phyloP scores from a whole-genome alignment of 2,329 filamentous ascomycete genomes.

The Paracoccidioides brasiliensis region DNA sequence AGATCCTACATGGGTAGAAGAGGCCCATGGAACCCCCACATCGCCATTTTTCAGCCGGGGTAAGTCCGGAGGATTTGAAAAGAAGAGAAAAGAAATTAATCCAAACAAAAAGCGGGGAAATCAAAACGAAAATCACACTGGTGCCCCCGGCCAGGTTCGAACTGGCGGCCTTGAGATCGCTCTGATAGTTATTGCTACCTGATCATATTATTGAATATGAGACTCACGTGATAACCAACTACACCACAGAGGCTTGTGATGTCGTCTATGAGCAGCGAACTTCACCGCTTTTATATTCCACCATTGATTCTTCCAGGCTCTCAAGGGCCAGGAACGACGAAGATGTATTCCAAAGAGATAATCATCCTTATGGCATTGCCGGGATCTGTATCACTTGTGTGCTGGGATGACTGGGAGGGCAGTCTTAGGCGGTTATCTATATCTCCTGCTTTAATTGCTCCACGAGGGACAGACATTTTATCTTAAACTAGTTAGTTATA shows the following conservation, averaged over 20 bases:
- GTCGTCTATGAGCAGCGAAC: not conserved
- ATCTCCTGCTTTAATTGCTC: too few relatives aligned
- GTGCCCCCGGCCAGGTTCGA: not conserved
- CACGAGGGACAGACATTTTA: too few relatives aligned
- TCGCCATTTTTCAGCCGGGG: too few relatives aligned
- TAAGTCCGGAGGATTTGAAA: not conserved
- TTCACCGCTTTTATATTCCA: not conserved
- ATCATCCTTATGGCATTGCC: too few relatives aligned
- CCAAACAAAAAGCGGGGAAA: not conserved
- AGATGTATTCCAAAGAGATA: too few relatives aligned
- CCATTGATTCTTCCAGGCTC: too few relatives aligned
- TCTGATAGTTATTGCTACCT: not conserved
- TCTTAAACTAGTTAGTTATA: too few relatives aligned
- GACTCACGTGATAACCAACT: slow-evolving; percentile 3
- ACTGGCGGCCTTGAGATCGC: not conserved
- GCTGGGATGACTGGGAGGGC: too few relatives aligned
- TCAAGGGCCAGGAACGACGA: too few relatives aligned
- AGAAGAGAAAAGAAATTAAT: not conserved
- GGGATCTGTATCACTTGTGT: too few relatives aligned
- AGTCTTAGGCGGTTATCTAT: too few relatives aligned
- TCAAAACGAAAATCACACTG: not conserved
- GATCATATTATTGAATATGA: slow-evolving; percentile 1
- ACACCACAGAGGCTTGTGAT: slow-evolving; percentile 2
- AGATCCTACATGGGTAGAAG: not conserved
- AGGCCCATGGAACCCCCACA: not conserved